Base-by-base conservation (phyloP, 2,329 filamentous ascomycete species). In the Penicillium palitans region DNA sequence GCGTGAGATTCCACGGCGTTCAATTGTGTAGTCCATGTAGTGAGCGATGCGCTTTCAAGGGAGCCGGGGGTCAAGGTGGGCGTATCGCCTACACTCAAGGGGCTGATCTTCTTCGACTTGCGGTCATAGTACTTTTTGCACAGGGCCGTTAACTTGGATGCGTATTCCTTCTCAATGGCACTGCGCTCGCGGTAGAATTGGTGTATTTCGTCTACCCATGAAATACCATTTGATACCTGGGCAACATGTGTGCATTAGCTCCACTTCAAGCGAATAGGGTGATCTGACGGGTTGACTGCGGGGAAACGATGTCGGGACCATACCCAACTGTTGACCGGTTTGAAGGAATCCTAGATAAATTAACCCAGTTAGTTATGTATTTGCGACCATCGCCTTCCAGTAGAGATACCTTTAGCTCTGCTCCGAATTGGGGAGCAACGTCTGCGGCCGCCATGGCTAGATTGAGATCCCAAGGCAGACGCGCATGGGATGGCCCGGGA, bases 101-200 rank as follows among this genome's bases (percentile, higher is more conserved):
- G 88, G 66, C 91, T 89, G 44, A 89, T 89, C 79, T 95, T 97
- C 77, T 88, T 92, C 47, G 90, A 87, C 81, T 98, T 99, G 81
- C 96, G 96, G 71, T 99, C 96, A 72, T 91, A 95, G 80, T 97
- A 98, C 75, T 95, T 97, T 81, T 95, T 96, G 55, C 93, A 95
- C 51, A 99, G 81, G 2, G 87, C 87, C 67, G 86, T 90, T 64
- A 99, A 86, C 77, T 93, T 98, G 63, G 89, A 84, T 69, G 91
- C 90, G 76, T 99, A 98, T 75, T 99, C 96, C 79, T 96, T 97
- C 79, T 99, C 95, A 74, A 99, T 96, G 37, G 81, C 87, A 72
- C 91, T 91, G 58, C 96, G 87, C 77, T 99, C 95, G 64, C 95
- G 90, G 81, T 98, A 99, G 81, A 98, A 99, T 72, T 91, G 88